These are phyloP conservation scores for Dipodascus albidus DNA, from an alignment of 805 yeast species.

Conservation along the genomic window DNA sequence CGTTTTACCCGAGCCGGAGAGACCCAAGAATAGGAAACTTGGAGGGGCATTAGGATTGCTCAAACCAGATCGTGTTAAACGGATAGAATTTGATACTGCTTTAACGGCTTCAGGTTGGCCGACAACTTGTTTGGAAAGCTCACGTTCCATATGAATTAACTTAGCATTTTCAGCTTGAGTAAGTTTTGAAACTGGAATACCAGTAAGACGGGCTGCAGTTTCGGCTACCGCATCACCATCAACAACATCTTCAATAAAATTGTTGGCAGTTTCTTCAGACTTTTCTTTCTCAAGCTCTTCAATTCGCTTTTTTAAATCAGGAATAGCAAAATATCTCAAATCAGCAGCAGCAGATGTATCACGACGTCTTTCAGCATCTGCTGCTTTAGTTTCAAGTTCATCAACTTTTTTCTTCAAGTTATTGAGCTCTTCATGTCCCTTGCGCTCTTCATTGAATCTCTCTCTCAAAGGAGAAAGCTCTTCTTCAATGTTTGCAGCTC, in stretches of 20 bases:
- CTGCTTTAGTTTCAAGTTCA: slow-evolving; percentile 85
- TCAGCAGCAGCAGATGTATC: slow-evolving; percentile 94
- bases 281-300: slow-evolving; percentile 68
- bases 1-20: slow-evolving; percentile 97
- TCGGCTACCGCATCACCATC: slow-evolving; percentile 90
- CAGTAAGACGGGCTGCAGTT: slow-evolving; percentile 92
- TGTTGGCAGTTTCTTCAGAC: slow-evolving; percentile 45
- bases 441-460: slow-evolving; percentile 74
- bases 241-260: slow-evolving; percentile 76
- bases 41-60: slow-evolving; percentile 97
- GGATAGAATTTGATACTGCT: slow-evolving; percentile 90
- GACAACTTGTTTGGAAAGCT: slow-evolving; percentile 70
- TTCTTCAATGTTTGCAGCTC: slow-evolving; percentile 75
- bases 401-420: slow-evolving; percentile 82
- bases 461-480: slow-evolving; percentile 76
- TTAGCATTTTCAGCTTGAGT: slow-evolving; percentile 93
- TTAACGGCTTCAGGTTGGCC: slow-evolving; percentile 95
- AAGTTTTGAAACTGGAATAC: slow-evolving; percentile 89
- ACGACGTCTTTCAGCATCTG: slow-evolving; percentile 93
- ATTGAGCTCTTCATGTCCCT: slow-evolving; percentile 85
- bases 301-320: slow-evolving; percentile 73
- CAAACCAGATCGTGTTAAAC: slow-evolving; percentile 87
- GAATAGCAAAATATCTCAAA: slow-evolving; percentile 92
- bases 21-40: slow-evolving; percentile 85
- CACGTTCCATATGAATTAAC: slow-evolving; percentile 89